Base-by-base conservation (phyloP, 495 filamentous ascomycete genomes). In the Apiosordaria backusii region DNA sequence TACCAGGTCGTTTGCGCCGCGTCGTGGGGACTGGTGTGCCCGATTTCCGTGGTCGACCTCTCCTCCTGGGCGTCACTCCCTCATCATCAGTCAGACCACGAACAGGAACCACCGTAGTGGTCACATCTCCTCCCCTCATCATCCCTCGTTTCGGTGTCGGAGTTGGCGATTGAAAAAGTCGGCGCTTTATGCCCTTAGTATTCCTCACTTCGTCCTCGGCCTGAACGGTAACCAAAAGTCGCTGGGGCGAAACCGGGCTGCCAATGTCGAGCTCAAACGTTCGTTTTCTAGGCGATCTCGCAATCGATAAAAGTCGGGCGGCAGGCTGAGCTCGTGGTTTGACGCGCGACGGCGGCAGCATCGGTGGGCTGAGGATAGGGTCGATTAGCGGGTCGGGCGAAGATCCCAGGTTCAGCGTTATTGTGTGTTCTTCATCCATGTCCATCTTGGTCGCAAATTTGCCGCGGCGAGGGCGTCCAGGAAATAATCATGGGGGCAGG, bases 251-350 rank as follows among this genome's bases (percentile, higher is more conserved):
- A 50, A 72, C 64, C 7, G 76, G 70, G 54, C 83, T 71, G 15
- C 83, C 84, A 19, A 84, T 79, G 50, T 86, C 82, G 53, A 85
- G 75, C 72, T 84, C 77, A 60, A 85, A 85, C 16, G 76, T 84
- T 66, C 80, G 82, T 70, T 84, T 84, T 22, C 77, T 77, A 45
- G 84, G 83, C 15, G 84, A 84, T 40, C 69, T 74, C 40, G 72
- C 65, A 60, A 67, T 62, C 65, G 74, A 72, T 67, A 70, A 29
- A 61, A 72, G 67, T 35, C 71, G 68, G 67, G 74, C 63, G 40
- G 71, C 52, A 15, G 68, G 58, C 66, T 74, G 71, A 65, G 68
- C 78, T 60, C 71, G 73, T 9, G 69, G 72, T 50, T 72, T 68
- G 68, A 71, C 62, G 65, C 65, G 64, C 52, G 71, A 72, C 21